A percentile compares a stretch with the other conserved stretches of the same genome.
phyloP scores from a whole-genome alignment of 2,329 filamentous ascomycete species.

The Verticillium longisporum region DNA sequence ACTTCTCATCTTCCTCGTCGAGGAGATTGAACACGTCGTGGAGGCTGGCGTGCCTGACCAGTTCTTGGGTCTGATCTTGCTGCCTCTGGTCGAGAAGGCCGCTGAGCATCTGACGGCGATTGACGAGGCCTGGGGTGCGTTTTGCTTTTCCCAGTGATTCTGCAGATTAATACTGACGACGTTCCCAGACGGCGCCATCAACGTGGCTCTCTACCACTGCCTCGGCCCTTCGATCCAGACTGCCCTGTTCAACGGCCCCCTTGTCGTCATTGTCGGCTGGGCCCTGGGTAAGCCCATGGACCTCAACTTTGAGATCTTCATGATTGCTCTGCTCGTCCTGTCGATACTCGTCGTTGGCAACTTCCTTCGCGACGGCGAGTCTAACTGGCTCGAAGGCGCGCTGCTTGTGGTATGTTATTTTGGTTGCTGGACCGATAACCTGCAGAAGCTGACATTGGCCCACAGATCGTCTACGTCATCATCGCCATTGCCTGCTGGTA shows the following conservation, averaged over 20 bases:
- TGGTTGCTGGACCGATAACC: too few species aligned
- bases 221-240: conserved; percentile 70
- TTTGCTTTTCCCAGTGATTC: rapidly evolving
- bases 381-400: conserved; percentile 68
- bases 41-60: conserved; percentile 23
- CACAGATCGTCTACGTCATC: conserved; percentile 31
- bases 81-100: conserved; percentile 78
- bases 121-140: conserved; percentile 57
- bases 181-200: conserved; percentile 50
- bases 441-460: background rate
- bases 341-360: conserved; percentile 69
- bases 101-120: conserved; percentile 80
- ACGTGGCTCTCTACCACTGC: conserved; percentile 65
- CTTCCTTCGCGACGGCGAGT: conserved; percentile 67
- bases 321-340: conserved; percentile 66
- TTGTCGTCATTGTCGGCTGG: conserved; percentile 68
- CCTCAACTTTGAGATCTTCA: conserved; percentile 70
- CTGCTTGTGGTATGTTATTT: conserved; percentile 50
- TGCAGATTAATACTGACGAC: too few species aligned
- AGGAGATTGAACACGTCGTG: conserved; percentile 50
- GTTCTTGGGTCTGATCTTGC: conserved; percentile 57
- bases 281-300: conserved; percentile 57
- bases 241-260: conserved; percentile 65
- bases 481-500: conserved; percentile 38
- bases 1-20: conserved; percentile 61